Conservation (phyloP, 2,329 filamentous ascomycete genomes). For the Aspergillus sergii region DNA sequence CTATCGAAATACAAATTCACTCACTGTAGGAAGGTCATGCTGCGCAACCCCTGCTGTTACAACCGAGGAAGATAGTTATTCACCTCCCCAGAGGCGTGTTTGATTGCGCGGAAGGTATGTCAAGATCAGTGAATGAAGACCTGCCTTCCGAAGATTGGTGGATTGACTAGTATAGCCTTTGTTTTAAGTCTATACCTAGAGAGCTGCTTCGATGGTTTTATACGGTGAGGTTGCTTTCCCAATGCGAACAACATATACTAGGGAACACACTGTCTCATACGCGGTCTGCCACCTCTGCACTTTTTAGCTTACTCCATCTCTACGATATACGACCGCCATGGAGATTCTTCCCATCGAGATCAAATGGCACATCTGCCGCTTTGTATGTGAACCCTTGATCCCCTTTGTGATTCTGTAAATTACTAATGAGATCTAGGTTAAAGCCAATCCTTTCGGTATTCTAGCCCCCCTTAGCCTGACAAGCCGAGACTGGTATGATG, state of each 20-base stretch:
- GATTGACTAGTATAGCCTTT: no score
- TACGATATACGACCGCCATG: neutral
- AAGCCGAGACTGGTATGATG: neutral
- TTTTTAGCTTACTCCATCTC: neutral
- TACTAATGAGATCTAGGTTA: neutral
- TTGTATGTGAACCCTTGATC: neutral
- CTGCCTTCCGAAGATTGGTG: neutral
- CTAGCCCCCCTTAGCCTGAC: neutral
- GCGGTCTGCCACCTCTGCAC: no score
- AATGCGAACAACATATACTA: no score
- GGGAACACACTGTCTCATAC: no score
- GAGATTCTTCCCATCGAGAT: neutral
- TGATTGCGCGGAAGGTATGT: neutral
- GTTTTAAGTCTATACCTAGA: no score
- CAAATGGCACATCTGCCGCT: neutral
- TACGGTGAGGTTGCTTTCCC: no score
- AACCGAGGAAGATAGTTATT: neutral
- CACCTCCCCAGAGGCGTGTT: neutral
- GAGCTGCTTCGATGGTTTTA: no score
- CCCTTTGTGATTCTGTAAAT: neutral
- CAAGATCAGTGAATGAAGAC: neutral
- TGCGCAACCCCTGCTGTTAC: neutral
- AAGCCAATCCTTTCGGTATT: neutral
- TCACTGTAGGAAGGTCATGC: neutral
- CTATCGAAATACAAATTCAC: neutral